Evolutionary conservation across 2,329 filamentous ascomycete species (phyloP), one percentile per base, ranked within the genome.

Genomic region (Amylocarpus encephaloides): DNA sequence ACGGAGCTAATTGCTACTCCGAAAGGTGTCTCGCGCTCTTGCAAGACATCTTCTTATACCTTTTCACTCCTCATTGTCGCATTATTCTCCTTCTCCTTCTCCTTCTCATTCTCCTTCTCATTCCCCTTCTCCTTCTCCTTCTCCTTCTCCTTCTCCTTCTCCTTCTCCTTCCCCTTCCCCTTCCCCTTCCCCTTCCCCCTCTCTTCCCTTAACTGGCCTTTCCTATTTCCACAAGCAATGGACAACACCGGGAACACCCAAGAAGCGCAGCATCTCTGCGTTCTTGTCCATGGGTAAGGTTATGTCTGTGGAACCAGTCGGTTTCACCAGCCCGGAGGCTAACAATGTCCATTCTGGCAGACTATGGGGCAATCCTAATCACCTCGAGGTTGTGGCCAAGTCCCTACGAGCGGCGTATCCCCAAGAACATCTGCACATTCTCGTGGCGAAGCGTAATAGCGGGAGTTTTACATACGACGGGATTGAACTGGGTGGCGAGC

Each of bases 301-400:
- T 66, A 60, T 29, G 59, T 47, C 15, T 15, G 33, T 5, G 22
- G 7, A 7, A 26, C 22, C 34, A 16, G 15, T 10, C 34, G 11
- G 11, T 4, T 36, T 36, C 11, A 36, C 10, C 34, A 13, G 3
- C 35, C 41, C 33, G 29, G n/a, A n/a, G 54, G 43, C 42, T 56
- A 29, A 40, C 40, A 19, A 40, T 12, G n/a, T 26, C 22, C 22
- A 10, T 15, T 6, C 15, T 26, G 43, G 33, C 52, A 72, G 88
- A 70, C 75, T 91, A 57, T 92, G 88, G 88, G 88, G 88, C 16
- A 88, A 88, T 57, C 88, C 88, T 1, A 73, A 74, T 43, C 86
- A 93, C 67, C 78, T 92, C 68, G 74, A 74, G 53, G 82, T 79
- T 49, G 73, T 92, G 52, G 83, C 83, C 51, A 80, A 82, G 55